Percentiles rank a stretch among this genome's conserved stretches.
phyloP scores from a whole-genome alignment of 441 rosid species.

The Jatropha podagrica region DNA sequence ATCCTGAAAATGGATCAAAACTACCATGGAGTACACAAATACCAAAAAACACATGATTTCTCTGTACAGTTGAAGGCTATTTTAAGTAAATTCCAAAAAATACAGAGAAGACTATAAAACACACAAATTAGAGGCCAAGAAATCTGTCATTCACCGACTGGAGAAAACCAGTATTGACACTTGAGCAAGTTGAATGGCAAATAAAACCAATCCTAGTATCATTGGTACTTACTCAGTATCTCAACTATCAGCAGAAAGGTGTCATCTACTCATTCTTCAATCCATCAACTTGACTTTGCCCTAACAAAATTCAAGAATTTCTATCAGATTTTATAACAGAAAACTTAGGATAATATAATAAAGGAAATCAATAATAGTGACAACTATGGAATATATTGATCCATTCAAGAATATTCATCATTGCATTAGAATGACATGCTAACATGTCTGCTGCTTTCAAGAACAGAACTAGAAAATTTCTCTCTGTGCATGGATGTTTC shows the following conservation, averaged over 20 bases:
- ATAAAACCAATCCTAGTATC: background rate
- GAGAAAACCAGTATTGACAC: background rate
- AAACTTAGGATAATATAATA: background rate
- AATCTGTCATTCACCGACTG: background rate
- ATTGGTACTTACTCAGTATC: background rate
- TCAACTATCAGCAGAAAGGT: constrained; percentile 22
- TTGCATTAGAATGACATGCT: background rate
- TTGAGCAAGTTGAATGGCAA: background rate
- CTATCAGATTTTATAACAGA: constrained; percentile 12
- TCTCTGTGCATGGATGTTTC: background rate
- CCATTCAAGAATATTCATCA: background rate
- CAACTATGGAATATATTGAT: background rate
- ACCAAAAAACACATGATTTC: background rate
- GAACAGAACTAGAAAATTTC: background rate
- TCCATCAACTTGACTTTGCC: constrained; percentile 34
- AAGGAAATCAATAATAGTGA: background rate
- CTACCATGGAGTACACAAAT: background rate
- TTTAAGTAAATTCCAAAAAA: background rate
- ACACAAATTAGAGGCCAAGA: background rate
- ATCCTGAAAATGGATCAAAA: background rate
- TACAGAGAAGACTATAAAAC: background rate
- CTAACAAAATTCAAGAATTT: constrained; percentile 27
- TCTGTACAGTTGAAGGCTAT: background rate
- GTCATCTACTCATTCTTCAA: constrained; percentile 33
- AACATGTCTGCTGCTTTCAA: background rate